Base-by-base conservation (phyloP, 192 early-diverging fungal species). In the Umbelopsis sp. region DNA sequence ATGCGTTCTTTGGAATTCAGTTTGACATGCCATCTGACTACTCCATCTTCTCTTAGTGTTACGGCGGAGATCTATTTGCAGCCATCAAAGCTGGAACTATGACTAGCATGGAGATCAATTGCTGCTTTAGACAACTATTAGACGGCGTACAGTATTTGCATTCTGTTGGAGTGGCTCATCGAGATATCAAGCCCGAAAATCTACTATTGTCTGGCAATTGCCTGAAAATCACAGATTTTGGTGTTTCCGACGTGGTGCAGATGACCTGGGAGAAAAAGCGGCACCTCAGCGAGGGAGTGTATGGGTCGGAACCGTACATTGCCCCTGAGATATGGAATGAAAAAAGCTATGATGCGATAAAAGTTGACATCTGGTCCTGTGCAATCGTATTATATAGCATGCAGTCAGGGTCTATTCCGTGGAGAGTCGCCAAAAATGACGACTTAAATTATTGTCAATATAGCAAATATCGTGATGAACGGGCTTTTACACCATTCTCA, bases 171-270 rank as follows among this genome's bases (percentile, higher is more conserved):
- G 97, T 99, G n/a, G 95, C 94, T 61, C 97, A 99, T 80, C 89
- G 90, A 61, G 89, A 93, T 66, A 86, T 91, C 74, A 91, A 91
- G 74, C 87, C 91, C 20, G 89, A 99, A 80, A 99, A 99, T 81
- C 68, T 98, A 35, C 82, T 99, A 16, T 79, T 99, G 72, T 93
- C 94, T 70, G 82, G 80, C 4, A 89, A 90, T 70, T 88, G 86
- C n/a, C 73, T 99, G 68, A 99, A 99, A 79, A 95, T 99, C 77
- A 95, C 97, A 10, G 97, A 99, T 82, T 98, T 98, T 88, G 97
- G 97, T 52, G 95, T 97, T 18, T 92, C 92, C 3, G 93, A 94
- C 69, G 96, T 98, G 33, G 27, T 98, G 95, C 86, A 91, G 85
- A 93, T 76, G 84, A 80, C 52, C 7, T 68, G 72, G 67, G 51